Evolutionary conservation across 208 protist species (phyloP).

Genomic region (Naegleria lovaniensis): DNA sequence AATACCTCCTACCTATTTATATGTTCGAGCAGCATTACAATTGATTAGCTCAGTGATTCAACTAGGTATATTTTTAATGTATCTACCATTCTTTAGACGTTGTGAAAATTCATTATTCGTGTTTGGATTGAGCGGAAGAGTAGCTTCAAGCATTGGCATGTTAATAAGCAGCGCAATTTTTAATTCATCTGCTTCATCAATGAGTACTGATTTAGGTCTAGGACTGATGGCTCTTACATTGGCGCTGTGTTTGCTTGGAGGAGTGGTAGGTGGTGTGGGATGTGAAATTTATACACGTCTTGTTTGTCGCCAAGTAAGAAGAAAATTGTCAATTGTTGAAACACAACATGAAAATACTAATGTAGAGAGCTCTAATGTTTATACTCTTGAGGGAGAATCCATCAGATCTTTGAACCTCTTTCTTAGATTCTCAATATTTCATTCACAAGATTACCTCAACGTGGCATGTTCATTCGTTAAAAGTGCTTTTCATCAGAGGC

Average conservation of each 20-base stretch:
- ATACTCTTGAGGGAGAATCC: not conserved
- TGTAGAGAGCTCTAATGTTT: no score
- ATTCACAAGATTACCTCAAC: not conserved
- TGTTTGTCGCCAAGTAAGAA: not conserved
- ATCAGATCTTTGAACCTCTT: not conserved
- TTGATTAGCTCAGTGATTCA: not conserved
- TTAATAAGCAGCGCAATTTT: not conserved
- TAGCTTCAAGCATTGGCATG: not conserved
- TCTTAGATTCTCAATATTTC: not conserved
- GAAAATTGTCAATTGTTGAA: not conserved
- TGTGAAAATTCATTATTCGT: not conserved
- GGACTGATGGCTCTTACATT: not conserved
- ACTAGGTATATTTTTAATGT: not conserved
- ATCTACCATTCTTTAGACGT: not conserved
- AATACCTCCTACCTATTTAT: not conserved
- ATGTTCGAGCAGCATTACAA: not conserved
- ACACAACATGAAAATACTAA: not conserved
- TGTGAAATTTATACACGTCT: not conserved
- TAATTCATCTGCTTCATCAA: not conserved
- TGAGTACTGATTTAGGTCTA: not conserved
- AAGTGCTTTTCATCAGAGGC: not conserved
- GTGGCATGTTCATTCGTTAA: not conserved
- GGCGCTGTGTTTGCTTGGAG: not conserved
- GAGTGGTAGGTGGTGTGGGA: not conserved
- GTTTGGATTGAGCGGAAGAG: not conserved